These are phyloP conservation scores for Pinus taeda DNA, from an alignment of 75 land plant species.

Conservation along the genomic window DNA sequence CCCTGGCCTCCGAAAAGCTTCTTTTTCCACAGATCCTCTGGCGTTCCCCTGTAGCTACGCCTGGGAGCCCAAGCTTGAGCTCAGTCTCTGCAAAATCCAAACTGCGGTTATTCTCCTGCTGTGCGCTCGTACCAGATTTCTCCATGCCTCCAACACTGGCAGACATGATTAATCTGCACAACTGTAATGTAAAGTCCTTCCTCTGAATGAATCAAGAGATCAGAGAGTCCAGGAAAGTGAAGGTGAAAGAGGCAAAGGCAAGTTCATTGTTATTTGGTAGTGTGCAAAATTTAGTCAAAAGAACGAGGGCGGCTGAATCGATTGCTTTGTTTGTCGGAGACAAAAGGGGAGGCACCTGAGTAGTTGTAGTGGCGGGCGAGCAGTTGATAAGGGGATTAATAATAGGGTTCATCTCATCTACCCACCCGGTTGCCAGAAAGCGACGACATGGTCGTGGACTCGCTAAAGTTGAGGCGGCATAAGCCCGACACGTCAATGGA, in stretches of 20 bases:
- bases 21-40: constrained; percentile 27
- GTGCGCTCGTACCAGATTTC: background rate
- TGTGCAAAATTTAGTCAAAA: too few relatives aligned
- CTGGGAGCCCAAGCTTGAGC: constrained; percentile 51
- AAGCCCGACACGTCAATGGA: background rate
- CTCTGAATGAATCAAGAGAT: background rate
- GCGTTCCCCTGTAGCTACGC: constrained; percentile 11
- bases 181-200: background rate
- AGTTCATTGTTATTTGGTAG: too few relatives aligned
- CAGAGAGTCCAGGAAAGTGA: background rate
- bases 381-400: too few relatives aligned
- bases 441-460: too few relatives aligned
- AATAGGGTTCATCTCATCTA: too few relatives aligned
- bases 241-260: background rate
- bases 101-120: background rate
- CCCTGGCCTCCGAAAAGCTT: constrained; percentile 33
- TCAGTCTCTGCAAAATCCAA: constrained; percentile 52
- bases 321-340: too few relatives aligned
- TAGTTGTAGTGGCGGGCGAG: too few relatives aligned
- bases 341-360: too few relatives aligned
- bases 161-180: background rate
- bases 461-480: background rate
- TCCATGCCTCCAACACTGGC: background rate
- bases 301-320: too few relatives aligned
- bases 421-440: background rate